phyloP scores from a whole-genome alignment of 1,139 yeast genomes.

The Pichia sp. region DNA sequence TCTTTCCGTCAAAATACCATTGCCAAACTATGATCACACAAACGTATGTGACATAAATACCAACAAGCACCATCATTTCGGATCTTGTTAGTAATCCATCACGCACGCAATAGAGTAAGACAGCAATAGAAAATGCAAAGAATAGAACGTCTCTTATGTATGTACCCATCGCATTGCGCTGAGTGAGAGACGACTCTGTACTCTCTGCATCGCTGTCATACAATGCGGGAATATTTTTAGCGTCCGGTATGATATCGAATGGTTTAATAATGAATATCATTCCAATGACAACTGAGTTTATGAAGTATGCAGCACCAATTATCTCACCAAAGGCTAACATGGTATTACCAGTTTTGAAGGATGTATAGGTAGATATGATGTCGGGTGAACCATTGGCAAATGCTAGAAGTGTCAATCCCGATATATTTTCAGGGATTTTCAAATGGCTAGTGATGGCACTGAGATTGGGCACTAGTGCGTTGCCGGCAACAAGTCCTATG shows the following conservation, averaged over 20 bases:
- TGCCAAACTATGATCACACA: slow-evolving; percentile 39
- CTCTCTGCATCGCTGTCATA: slow-evolving; percentile 4
- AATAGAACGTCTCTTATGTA: slow-evolving; percentile 53
- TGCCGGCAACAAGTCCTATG: slow-evolving; percentile 48
- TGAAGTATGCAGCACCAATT: slow-evolving; percentile 50
- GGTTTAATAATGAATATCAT: slow-evolving; percentile 42
- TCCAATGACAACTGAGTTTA: slow-evolving; percentile 48
- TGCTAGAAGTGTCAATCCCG: slow-evolving; percentile 53
- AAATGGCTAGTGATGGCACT: slow-evolving; percentile 42
- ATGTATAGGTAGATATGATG: slow-evolving; percentile 47
- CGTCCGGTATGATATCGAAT: slow-evolving; percentile 31
- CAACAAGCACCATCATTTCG: slow-evolving; percentile 43
- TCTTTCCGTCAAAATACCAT: slow-evolving; percentile 18
- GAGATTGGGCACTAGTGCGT: slow-evolving; percentile 48
- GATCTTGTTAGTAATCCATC: slow-evolving; percentile 39
- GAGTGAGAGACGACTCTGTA: slow-evolving; percentile 6
- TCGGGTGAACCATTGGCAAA: slow-evolving; percentile 60
- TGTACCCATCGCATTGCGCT: slow-evolving; percentile 22
- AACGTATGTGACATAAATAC: slow-evolving; percentile 49
- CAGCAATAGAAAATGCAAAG: slow-evolving; percentile 39
- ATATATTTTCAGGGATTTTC: slow-evolving; percentile 46
- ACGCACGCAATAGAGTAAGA: slow-evolving; percentile 36
- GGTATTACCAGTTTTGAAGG: slow-evolving; percentile 39
- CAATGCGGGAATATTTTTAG: background rate
- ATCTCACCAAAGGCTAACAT: slow-evolving; percentile 51